These are phyloP conservation scores for Fabrea salina DNA, from an alignment of 169 alveolate species.

Conservation along the genomic window DNA sequence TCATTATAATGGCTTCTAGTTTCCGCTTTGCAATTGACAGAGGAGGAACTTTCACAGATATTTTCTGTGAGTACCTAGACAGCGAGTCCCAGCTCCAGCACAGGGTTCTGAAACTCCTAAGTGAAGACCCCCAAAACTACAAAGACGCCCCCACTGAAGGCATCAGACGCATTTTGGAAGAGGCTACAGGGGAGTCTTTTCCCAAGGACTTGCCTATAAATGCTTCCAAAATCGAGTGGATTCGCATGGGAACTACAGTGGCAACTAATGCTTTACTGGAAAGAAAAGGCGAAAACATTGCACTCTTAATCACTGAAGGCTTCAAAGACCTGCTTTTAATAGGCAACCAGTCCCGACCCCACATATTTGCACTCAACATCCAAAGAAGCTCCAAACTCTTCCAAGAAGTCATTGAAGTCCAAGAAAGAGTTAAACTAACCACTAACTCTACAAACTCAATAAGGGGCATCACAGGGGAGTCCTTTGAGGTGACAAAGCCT, in stretches of 20 bases:
- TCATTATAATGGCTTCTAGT: constrained; percentile 3
- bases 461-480: constrained; percentile 47
- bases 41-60: constrained; percentile 87
- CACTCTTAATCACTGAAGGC: constrained; percentile 76
- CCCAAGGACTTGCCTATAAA: not conserved
- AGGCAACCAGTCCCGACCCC: constrained; percentile 78
- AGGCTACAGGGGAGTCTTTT: not conserved
- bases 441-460: constrained; percentile 30
- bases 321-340: constrained; percentile 70
- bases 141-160: constrained; percentile 81
- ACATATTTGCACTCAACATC: constrained; percentile 74
- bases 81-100: not conserved
- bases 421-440: constrained; percentile 69
- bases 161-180: constrained; percentile 58
- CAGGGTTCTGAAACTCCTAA: constrained; percentile 51
- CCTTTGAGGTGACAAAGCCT: constrained; percentile 35
- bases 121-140: constrained; percentile 63
- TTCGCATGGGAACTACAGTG: constrained; percentile 85
- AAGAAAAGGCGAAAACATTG: constrained; percentile 73
- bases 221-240: constrained; percentile 39
- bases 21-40: constrained; percentile 69
- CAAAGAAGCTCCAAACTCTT: constrained; percentile 52
- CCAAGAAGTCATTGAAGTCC: constrained; percentile 69
- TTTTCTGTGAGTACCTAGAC: constrained; percentile 45
- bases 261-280: constrained; percentile 88